Percentiles rank a stretch among this genome's conserved stretches.
Evolutionary conservation across 768 basidiomycete species (phyloP).

Genomic region (Tremella yokohamensis): DNA sequence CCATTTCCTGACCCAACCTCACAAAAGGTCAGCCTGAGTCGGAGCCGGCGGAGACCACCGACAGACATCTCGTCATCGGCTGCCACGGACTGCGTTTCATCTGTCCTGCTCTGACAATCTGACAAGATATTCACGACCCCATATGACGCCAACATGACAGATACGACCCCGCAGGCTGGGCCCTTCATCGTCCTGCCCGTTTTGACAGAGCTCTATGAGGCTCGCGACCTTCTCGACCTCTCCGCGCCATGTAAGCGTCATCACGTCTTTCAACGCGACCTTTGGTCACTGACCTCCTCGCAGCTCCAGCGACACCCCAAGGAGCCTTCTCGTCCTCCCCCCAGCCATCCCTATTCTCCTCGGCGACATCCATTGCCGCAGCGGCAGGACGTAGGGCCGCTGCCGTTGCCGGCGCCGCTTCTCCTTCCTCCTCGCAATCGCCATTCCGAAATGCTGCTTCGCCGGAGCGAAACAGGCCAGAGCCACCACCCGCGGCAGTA

Average conservation of each 20-base stretch:
- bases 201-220: conserved; percentile 33
- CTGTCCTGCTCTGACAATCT: no score
- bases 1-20: no score
- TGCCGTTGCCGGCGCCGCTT: conserved; percentile 26
- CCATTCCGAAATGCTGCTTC: conserved; percentile 3
- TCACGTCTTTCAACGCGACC: neutral
- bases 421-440: conserved; percentile 7
- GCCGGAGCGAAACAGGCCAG: conserved; percentile 6
- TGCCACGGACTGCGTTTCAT: no score
- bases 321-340: conserved; percentile 16
- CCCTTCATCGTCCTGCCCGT: conserved; percentile 37
- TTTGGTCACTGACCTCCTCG: conserved; percentile 9
- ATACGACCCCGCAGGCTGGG: neutral
- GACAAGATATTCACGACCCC: no score
- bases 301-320: conserved; percentile 2
- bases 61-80: no score
- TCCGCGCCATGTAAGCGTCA: conserved; percentile 28
- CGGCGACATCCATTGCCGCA: conserved; percentile 39
- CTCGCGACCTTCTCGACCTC: conserved; percentile 42
- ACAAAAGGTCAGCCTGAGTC: no score
- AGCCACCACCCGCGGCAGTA: neutral
- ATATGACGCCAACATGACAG: no score
- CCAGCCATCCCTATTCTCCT: conserved; percentile 26
- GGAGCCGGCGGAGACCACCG: no score
- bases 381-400: conserved; percentile 41